A percentile compares a stretch with the other conserved stretches of the same genome.
phyloP scores from a whole-genome alignment of 2,329 filamentous ascomycete species.

The Orbilia javanica region DNA sequence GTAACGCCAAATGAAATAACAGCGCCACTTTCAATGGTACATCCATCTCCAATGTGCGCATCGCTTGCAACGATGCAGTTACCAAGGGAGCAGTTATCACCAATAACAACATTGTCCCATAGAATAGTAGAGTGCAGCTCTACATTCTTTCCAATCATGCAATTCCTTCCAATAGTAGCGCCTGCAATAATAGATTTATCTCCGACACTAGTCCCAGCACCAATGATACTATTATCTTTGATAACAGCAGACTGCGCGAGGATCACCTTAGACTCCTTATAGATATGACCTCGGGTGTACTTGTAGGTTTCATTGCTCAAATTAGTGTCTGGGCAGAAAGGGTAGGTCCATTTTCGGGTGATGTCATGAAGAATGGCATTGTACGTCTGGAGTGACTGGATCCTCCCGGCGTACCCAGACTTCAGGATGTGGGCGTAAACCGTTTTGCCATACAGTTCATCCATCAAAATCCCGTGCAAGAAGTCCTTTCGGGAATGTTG shows the following conservation, averaged over 20 bases:
- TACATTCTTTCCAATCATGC: slow-evolving; percentile 87
- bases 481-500: slow-evolving; percentile 90
- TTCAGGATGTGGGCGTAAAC: slow-evolving; percentile 89
- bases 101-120: slow-evolving; percentile 85
- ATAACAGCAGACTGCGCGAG: slow-evolving; percentile 79
- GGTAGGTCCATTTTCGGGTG: slow-evolving; percentile 87
- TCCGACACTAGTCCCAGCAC: slow-evolving; percentile 80
- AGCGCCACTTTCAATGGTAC: slow-evolving; percentile 76
- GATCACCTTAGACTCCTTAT: slow-evolving; percentile 82
- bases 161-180: slow-evolving; percentile 85
- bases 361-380: slow-evolving; percentile 89
- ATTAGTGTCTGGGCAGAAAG: slow-evolving; percentile 90
- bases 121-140: slow-evolving; percentile 83
- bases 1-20: slow-evolving; percentile 83
- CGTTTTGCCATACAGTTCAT: slow-evolving; percentile 97
- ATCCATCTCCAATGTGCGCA: slow-evolving; percentile 77
- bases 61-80: slow-evolving; percentile 82
- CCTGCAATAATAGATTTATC: slow-evolving; percentile 77
- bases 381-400: slow-evolving; percentile 87
- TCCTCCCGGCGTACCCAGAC: slow-evolving; percentile 86
- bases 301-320: slow-evolving; percentile 81
- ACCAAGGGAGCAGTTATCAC: slow-evolving; percentile 78
- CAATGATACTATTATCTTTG: slow-evolving; percentile 78
- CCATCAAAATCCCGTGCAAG: slow-evolving; percentile 90
- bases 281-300: slow-evolving; percentile 76